Percentiles rank a stretch among this genome's conserved stretches.
phyloP scores from a whole-genome alignment of 371 early-diverging fungal species.

The Umbelopsis sp. region DNA sequence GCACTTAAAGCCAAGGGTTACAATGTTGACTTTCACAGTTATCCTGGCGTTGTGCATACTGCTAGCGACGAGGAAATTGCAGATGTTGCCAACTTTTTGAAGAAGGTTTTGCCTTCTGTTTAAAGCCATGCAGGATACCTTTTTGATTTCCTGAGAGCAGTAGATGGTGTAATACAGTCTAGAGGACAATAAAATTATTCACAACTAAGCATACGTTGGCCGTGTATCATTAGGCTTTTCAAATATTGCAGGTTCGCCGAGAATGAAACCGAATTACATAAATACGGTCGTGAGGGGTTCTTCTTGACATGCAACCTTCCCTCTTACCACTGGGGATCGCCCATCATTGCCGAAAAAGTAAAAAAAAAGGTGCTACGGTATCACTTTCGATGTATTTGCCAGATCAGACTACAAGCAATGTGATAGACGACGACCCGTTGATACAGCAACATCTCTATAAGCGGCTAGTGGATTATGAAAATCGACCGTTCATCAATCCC shows the following conservation, averaged over 20 bases:
- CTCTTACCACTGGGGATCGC: background rate
- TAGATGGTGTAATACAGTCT: background rate
- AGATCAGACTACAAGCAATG: background rate
- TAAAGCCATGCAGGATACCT: background rate
- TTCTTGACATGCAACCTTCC: background rate
- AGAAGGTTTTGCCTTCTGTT: slow-evolving; percentile 45
- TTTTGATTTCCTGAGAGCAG: background rate
- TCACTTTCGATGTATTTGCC: slow-evolving; percentile 10
- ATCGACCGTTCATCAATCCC: slow-evolving; percentile 9
- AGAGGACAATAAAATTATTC: slow-evolving; percentile 13
- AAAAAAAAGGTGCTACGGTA: background rate
- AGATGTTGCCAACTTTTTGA: slow-evolving; percentile 75
- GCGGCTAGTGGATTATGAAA: slow-evolving; percentile 22
- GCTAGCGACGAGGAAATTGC: slow-evolving; percentile 73
- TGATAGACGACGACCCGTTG: background rate
- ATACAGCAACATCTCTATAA: slow-evolving; percentile 2
- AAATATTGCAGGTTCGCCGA: background rate
- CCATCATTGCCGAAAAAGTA: no score
- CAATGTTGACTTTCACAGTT: slow-evolving; percentile 77
- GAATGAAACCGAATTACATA: background rate
- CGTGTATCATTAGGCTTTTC: background rate
- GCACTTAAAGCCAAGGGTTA: slow-evolving; percentile 67
- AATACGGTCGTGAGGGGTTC: background rate
- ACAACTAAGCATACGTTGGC: background rate
- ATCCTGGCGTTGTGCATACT: slow-evolving; percentile 81